Evolutionary conservation across 1,284 basidiomycete genomes (phyloP).

Genomic region (Pholiota adiposa): DNA sequence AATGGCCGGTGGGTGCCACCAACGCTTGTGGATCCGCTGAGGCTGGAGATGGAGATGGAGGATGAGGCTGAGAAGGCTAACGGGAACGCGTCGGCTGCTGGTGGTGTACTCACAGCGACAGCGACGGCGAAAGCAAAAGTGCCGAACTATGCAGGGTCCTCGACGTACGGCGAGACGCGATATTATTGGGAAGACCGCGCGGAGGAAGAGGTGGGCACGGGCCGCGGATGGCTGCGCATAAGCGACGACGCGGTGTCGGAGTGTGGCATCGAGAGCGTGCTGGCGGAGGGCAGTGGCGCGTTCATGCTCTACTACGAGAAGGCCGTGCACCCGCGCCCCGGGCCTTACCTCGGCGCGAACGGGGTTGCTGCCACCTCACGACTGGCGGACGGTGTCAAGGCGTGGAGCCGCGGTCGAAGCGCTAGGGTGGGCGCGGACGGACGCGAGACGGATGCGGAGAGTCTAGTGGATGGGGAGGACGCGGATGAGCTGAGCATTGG

Average conservation of each 20-base stretch:
- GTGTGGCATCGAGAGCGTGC: conserved; percentile 75
- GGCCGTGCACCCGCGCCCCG: conserved; percentile 34
- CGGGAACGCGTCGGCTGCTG: conserved; percentile 10
- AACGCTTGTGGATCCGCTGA: conserved; percentile 48
- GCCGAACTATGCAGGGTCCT: conserved; percentile 21
- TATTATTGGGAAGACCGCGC: conserved; percentile 40
- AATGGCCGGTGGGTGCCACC: conserved; percentile 46
- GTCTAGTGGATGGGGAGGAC: conserved; percentile 20
- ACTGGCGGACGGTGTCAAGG: no score
- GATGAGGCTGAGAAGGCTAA: conserved; percentile 14
- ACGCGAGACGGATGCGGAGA: conserved; percentile 11
- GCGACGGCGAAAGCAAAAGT: not conserved
- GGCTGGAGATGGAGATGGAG: conserved; percentile 41
- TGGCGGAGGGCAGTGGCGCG: conserved; percentile 72
- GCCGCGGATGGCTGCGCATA: conserved; percentile 81
- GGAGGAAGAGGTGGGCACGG: conserved; percentile 37
- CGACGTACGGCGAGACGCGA: conserved; percentile 18
- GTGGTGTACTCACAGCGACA: no score
- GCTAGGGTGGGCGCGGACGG: conserved; percentile 5
- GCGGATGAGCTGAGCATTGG: conserved; percentile 28
- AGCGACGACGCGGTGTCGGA: conserved; percentile 86
- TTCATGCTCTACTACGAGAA: conserved; percentile 95
- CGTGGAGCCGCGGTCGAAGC: conserved; percentile 9
- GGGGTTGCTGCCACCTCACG: not conserved
- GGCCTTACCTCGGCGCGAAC: conserved; percentile 25